Percentiles rank a stretch among this genome's conserved stretches.
These are phyloP conservation scores for Pseudogymnoascus sp. DNA, from an alignment of 2,329 filamentous ascomycete genomes.

Conservation along the genomic window DNA sequence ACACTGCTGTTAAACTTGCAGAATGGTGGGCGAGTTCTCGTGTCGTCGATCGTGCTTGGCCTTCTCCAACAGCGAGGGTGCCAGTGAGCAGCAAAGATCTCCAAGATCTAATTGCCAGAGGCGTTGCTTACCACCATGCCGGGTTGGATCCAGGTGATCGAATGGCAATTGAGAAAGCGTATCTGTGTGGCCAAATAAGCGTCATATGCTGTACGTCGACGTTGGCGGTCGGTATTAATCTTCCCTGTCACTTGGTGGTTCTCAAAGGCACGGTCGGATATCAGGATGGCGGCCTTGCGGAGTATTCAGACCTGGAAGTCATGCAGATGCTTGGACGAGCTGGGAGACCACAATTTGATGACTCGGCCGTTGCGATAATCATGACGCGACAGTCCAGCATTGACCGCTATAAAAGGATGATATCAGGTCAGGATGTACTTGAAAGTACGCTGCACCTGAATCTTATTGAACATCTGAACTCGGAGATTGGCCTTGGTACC, in stretches of 20 bases:
- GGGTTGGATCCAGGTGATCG: constrained; percentile 60
- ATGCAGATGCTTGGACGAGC: constrained; percentile 89
- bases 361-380: constrained; percentile 67
- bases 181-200: constrained; percentile 60
- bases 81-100: constrained; percentile 51
- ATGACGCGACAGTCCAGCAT: constrained; percentile 62
- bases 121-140: constrained; percentile 77
- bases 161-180: constrained; percentile 56
- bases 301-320: constrained; percentile 74
- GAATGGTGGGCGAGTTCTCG: constrained; percentile 52
- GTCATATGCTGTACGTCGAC: constrained; percentile 86
- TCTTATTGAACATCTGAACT: constrained; percentile 75
- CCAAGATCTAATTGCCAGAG: constrained; percentile 38
- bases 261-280: constrained; percentile 70
- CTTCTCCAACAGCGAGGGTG: constrained; percentile 42
- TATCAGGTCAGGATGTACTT: constrained; percentile 61
- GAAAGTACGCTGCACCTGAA: constrained; percentile 75
- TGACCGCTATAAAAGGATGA: constrained; percentile 60
- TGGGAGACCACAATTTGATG: constrained; percentile 74
- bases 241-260: constrained; percentile 75
- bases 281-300: constrained; percentile 50
- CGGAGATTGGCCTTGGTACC: constrained; percentile 69
- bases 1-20: constrained; percentile 58
- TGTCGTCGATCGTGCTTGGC: constrained; percentile 52
- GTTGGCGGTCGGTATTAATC: constrained; percentile 72